Evolutionary conservation across 2,329 filamentous ascomycete genomes (phyloP).

Genomic region (Fusarium paranaense): DNA sequence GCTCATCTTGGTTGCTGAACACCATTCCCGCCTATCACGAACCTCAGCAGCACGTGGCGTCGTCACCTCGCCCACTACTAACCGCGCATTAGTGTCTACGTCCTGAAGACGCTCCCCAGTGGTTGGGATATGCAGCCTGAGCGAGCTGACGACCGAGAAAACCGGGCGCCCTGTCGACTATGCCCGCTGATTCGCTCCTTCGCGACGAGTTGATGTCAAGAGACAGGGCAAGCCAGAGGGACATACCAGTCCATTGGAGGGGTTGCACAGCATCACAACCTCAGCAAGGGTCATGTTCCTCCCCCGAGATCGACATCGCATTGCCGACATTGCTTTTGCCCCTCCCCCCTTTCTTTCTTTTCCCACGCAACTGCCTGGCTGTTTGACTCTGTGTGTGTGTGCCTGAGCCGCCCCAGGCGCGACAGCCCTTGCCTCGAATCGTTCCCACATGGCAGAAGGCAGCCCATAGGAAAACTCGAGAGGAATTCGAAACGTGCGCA

Average conservation of each 20-base stretch:
- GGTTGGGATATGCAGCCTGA: neutral
- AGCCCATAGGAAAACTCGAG: conserved; percentile 4
- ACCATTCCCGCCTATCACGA: conserved; percentile 28
- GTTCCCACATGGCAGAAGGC: conserved; percentile 9
- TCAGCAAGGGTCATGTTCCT: conserved; percentile 18
- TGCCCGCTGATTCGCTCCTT: conserved; percentile 1
- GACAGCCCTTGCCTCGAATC: conserved; percentile 14
- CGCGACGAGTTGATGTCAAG: neutral
- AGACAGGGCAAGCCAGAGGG: neutral
- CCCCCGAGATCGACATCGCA: conserved; percentile 30
- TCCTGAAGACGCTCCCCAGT: neutral
- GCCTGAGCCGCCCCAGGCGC: conserved; percentile 1
- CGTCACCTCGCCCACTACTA: conserved; percentile 17
- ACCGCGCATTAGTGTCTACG: neutral
- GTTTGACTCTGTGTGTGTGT: neutral
- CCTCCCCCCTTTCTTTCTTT: conserved; percentile 9
- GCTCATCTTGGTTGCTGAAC: conserved; percentile 18
- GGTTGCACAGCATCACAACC: conserved; percentile 15
- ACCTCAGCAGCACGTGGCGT: conserved; percentile 16
- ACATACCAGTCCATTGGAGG: conserved; percentile 16
- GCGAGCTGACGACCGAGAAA: neutral
- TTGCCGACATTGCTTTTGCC: conserved; percentile 16
- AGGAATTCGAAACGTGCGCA: neutral
- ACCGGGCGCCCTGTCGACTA: neutral
- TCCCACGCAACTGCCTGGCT: conserved; percentile 10